phyloP scores from a whole-genome alignment of 1,139 yeast genomes.

The Blastobotrys illinoisensis region DNA sequence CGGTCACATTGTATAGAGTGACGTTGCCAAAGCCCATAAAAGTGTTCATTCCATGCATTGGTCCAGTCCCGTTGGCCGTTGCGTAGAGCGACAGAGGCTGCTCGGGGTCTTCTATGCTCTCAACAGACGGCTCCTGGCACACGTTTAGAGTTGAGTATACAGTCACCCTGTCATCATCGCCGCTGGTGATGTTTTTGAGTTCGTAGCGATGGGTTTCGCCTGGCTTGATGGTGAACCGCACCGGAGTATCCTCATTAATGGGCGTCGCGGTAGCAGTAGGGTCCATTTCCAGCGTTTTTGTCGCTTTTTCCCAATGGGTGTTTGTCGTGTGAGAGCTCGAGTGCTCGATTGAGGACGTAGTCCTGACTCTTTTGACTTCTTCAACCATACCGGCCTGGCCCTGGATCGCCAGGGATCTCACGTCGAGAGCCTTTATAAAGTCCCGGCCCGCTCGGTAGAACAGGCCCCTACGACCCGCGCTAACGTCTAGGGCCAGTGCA shows the following conservation, averaged over 20 bases:
- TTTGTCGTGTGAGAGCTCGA: neutral
- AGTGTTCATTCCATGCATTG: conserved; percentile 12
- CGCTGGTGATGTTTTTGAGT: conserved; percentile 10
- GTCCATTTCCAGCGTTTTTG: neutral
- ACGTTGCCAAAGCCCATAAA: conserved; percentile 26
- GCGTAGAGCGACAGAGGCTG: conserved; percentile 16
- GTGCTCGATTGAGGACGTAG: neutral
- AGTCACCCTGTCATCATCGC: neutral
- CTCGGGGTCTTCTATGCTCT: conserved; percentile 1
- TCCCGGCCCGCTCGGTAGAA: neutral
- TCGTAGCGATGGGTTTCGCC: conserved; percentile 27
- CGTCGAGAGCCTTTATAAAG: neutral
- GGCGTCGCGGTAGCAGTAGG: conserved; percentile 16
- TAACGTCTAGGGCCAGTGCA: neutral
- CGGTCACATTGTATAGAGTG: conserved; percentile 15
- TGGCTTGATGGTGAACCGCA: conserved; percentile 24
- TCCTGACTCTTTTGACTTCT: neutral
- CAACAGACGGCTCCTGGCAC: conserved; percentile 17
- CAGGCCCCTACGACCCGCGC: neutral
- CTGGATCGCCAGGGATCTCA: neutral
- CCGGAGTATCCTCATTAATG: conserved; percentile 18
- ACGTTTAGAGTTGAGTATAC: conserved; percentile 22
- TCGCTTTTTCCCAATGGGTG: neutral
- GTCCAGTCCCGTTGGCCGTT: conserved; percentile 6
- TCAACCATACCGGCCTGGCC: neutral